Evolutionary conservation across 495 filamentous ascomycete genomes (phyloP).

Genomic region (Annulohypoxylon moriforme): DNA sequence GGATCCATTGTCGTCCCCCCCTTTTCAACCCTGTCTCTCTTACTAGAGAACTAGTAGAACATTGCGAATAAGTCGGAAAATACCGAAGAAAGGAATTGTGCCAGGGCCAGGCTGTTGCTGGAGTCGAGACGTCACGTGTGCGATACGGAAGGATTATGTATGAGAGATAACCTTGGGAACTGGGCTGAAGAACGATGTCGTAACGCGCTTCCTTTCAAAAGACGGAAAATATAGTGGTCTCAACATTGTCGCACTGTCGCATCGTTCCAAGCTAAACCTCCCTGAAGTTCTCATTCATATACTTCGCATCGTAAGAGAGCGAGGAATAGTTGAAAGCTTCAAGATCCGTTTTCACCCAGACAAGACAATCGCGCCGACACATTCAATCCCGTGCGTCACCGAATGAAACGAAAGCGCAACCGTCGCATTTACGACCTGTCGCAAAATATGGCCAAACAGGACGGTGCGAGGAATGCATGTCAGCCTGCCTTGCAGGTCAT

Average conservation of each 20-base stretch:
- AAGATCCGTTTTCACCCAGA: constrained; percentile 1
- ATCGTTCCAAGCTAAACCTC: neutral
- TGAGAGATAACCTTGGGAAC: constrained; percentile 7
- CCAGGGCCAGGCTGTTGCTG: neutral
- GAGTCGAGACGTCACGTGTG: constrained; percentile 31
- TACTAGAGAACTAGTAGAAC: neutral
- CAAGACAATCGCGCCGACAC: neutral
- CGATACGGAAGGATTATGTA: constrained; percentile 15
- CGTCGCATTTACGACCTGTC: constrained; percentile 27
- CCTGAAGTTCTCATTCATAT: neutral
- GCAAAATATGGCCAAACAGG: constrained; percentile 34
- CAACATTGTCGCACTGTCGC: constrained; percentile 9
- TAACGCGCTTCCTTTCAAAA: constrained; percentile 9
- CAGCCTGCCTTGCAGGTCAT: constrained; percentile 78
- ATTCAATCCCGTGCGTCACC: neutral
- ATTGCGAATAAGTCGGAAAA: constrained; percentile 8
- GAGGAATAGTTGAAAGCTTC: neutral
- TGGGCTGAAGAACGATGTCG: constrained; percentile 16
- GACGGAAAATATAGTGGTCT: constrained; percentile 12
- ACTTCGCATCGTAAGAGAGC: neutral
- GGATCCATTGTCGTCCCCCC: constrained; percentile 1
- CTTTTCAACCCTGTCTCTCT: neutral
- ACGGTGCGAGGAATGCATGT: constrained; percentile 34
- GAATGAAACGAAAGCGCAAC: constrained; percentile 31
- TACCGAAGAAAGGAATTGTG: neutral